Base-by-base conservation (phyloP, 225 moss, liverwort and hornwort genomes). In the Sphagnum contortum region DNA sequence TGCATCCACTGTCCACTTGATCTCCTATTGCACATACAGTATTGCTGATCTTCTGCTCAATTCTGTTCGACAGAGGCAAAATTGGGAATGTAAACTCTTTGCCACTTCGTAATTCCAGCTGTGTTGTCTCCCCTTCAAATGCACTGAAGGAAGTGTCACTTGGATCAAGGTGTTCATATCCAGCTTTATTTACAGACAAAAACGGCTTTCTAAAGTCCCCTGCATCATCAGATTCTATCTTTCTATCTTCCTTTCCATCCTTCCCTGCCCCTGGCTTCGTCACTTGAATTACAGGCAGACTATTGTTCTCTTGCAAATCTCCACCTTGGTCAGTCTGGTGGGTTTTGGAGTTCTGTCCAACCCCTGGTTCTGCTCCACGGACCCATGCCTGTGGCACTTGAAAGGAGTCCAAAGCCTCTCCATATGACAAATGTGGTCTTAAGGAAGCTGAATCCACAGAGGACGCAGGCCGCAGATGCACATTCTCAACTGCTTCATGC, bases 391-490 rank as follows among this genome's bases (percentile, higher is more conserved):
- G 55, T 6, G 13, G 55, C 47, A 57, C 7, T 4, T 66, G 57
- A 3, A 66, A 46, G 29, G 66, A 57, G 48, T 66, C 66, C 13
- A 56, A 4, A 10, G 55, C 55, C 29, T 29, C 29, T 29, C 29
- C 29, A 1, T 29, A 29, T 29, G 29, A 29, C 10, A 46, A 46
- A 7, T 66, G 55, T 5, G 47, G 6, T 57, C 45, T 47, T 13
- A 57, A 14, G 47, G 66, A 56, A 1, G 57, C 80, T 2, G 83
- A 83, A 63, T 83, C 83, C 9, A 83, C 83, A 0, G 83, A 83
- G 46, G 74, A 62, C 70, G 83, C 76, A 4, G 83, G 83, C 44
- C 72, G 83, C 5, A 83, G 63, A 29, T 69, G 69, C 52, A 77
- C 49, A 45, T 80, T 69, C 62, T 72, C 72, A 47, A 63, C 72